Conservation (phyloP, 2,329 filamentous ascomycete species). For the Colletotrichum karsti region DNA sequence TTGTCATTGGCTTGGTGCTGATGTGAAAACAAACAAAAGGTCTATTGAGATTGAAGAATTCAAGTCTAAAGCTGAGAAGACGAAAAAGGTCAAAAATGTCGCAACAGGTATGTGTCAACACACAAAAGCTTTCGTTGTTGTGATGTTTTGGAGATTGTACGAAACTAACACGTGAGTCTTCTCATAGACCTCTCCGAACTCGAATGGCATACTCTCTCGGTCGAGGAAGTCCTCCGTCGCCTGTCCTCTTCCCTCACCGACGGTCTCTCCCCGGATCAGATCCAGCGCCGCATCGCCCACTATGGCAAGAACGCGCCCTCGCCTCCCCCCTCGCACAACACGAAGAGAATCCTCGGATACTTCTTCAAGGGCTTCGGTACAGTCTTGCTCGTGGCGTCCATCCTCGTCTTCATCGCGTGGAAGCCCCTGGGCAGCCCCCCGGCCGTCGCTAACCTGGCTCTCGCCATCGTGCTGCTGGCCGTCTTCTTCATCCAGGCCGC, state of each 20-base stretch:
- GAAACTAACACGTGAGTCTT: not conserved
- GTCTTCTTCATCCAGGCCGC: conserved; percentile 76
- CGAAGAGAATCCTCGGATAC: conserved; percentile 70
- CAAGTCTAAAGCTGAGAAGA: conserved; percentile 47
- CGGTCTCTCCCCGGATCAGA: conserved; percentile 69
- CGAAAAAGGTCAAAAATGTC: conserved; percentile 51
- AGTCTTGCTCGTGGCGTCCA: conserved; percentile 72
- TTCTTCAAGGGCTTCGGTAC: conserved; percentile 82
- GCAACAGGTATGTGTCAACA: conserved; percentile 49
- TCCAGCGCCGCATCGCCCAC: conserved; percentile 60
- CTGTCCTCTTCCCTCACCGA: conserved; percentile 63
- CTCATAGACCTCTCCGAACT: conserved; percentile 65
- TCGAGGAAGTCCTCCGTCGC: conserved; percentile 66
- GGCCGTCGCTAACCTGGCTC: conserved; percentile 72
- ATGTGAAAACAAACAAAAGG: conserved; percentile 13
- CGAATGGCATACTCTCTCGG: conserved; percentile 72
- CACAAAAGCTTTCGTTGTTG: not conserved
- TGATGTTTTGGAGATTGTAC: not conserved
- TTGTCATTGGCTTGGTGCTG: not conserved
- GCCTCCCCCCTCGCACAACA: conserved; percentile 67
- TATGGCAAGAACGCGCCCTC: conserved; percentile 75
- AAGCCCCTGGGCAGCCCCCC: conserved; percentile 78
- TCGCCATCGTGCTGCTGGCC: conserved; percentile 76
- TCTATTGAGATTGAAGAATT: conserved; percentile 62
- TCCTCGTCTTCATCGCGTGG: conserved; percentile 82